These are phyloP conservation scores for Ascodesmis nigricans DNA, from an alignment of 495 filamentous ascomycete species.

Conservation along the genomic window DNA sequence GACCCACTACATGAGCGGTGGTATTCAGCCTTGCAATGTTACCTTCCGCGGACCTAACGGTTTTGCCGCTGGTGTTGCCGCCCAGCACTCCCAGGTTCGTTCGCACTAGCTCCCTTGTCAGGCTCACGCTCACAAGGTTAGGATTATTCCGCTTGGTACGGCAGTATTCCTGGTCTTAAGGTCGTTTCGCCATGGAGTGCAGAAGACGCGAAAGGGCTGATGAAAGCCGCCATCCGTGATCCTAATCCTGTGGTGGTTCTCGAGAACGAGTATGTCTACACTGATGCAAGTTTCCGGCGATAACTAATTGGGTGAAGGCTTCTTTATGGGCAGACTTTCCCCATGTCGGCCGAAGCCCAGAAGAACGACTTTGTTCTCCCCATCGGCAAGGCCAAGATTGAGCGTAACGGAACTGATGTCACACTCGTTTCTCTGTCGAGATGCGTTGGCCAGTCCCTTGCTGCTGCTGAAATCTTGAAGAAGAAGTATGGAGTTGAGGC, in stretches of 20 bases:
- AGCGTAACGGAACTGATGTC: constrained; percentile 83
- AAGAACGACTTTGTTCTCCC: constrained; percentile 89
- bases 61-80: constrained; percentile 84
- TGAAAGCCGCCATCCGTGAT: constrained; percentile 95
- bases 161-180: constrained; percentile 90
- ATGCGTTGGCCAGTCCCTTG: constrained; percentile 78
- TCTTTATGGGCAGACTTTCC: constrained; percentile 80
- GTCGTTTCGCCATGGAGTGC: constrained; percentile 88
- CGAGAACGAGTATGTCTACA: constrained; percentile 62
- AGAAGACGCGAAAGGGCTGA: constrained; percentile 90
- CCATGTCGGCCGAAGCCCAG: constrained; percentile 88
- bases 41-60: constrained; percentile 98
- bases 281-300: neutral
- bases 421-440: constrained; percentile 89
- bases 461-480: constrained; percentile 72
- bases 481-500: constrained; percentile 87
- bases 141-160: constrained; percentile 85
- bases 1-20: constrained; percentile 99
- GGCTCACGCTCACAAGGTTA: neutral
- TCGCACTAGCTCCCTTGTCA: neutral
- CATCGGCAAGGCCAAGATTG: constrained; percentile 96
- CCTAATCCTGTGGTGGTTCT: constrained; percentile 89
- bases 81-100: constrained; percentile 77
- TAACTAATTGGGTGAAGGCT: constrained; percentile 31
- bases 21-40: constrained; percentile 97